Evolutionary conservation across 1,284 basidiomycete genomes (phyloP).

Genomic region (Leccinum fuscescens): DNA sequence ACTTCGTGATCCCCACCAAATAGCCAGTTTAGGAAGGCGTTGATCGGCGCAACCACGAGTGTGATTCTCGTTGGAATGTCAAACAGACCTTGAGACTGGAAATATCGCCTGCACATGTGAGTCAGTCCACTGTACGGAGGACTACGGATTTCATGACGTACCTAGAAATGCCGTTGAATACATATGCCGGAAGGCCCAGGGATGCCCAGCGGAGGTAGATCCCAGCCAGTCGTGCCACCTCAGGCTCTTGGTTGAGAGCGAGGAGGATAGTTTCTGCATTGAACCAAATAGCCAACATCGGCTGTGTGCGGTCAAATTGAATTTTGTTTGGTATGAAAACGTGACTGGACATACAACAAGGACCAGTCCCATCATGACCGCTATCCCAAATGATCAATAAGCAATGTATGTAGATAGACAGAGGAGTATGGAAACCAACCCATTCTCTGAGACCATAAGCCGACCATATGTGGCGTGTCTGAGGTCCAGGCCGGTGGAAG

Average conservation of each 20-base stretch:
- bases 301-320: conserved; percentile 40
- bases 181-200: conserved; percentile 87
- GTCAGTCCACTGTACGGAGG: neutral
- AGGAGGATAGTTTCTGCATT: conserved; percentile 82
- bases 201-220: conserved; percentile 78
- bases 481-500: conserved; percentile 93
- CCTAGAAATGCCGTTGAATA: conserved; percentile 72
- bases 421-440: conserved; percentile 38
- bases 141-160: conserved; percentile 27
- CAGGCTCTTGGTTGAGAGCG: conserved; percentile 81
- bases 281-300: conserved; percentile 73
- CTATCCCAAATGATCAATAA: conserved; percentile 37
- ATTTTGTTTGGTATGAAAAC: neutral
- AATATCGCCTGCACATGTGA: conserved; percentile 62
- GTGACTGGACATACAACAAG: conserved; percentile 49
- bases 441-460: conserved; percentile 90
- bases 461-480: conserved; percentile 79
- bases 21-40: conserved; percentile 81
- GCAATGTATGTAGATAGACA: neutral
- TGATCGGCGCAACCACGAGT: conserved; percentile 83
- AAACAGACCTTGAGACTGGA: conserved; percentile 89
- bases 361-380: conserved; percentile 61
- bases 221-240: conserved; percentile 79
- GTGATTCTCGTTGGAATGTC: conserved; percentile 85
- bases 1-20: conserved; percentile 52